phyloP scores from a whole-genome alignment of 305 asterid genomes.

The Fraxinus ornus region DNA sequence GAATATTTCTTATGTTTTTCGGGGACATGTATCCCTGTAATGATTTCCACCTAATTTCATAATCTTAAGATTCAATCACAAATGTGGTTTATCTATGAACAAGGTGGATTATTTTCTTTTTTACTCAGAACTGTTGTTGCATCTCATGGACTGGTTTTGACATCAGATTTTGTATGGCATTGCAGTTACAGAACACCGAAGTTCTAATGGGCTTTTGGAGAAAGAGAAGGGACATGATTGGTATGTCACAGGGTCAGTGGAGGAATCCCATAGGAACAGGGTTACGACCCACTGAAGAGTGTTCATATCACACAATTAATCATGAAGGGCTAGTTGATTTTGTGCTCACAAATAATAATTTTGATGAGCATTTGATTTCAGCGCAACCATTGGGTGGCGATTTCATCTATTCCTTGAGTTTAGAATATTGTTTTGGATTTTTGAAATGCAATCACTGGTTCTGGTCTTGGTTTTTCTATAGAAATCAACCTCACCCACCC shows the following conservation, averaged over 20 bases:
- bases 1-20: background rate
- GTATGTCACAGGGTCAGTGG: background rate
- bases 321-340: background rate
- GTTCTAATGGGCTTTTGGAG: background rate
- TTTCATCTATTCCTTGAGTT: background rate
- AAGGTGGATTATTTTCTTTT: background rate
- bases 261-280: background rate
- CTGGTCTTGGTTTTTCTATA: background rate
- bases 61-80: background rate
- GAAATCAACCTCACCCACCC: background rate
- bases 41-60: background rate
- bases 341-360: background rate
- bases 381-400: background rate
- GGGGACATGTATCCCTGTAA: background rate
- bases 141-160: background rate
- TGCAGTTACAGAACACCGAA: background rate
- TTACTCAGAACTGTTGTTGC: background rate
- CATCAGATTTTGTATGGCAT: background rate
- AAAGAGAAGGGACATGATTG: background rate
- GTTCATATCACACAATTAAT: background rate
- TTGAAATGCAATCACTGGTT: background rate
- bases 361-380: background rate
- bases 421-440: background rate
- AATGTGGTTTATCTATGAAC: background rate
- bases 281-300: background rate